Evolutionary conservation across 106 monocot genomes (phyloP).

Genomic region (Dendrobium chrysotoxum): DNA sequence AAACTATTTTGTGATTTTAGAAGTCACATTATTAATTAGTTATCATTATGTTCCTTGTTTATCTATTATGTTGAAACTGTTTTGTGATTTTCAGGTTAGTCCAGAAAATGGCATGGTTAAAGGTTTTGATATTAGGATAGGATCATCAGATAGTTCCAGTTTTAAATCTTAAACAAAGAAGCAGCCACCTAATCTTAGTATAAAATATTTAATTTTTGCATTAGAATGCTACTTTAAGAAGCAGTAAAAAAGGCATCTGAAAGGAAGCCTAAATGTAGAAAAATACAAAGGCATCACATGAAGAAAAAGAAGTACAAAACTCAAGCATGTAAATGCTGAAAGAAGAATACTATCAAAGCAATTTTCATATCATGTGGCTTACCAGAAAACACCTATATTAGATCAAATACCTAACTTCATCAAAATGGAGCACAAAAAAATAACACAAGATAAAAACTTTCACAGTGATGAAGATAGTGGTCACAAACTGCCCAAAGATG

Average conservation of each 20-base stretch:
- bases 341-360: background rate
- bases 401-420: background rate
- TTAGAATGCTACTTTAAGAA: no score
- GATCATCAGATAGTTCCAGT: slow-evolving; percentile 32
- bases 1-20: background rate
- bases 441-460: background rate
- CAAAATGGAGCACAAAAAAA: background rate
- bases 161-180: slow-evolving; percentile 4
- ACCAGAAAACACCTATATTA: background rate
- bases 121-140: slow-evolving; percentile 72
- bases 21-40: background rate
- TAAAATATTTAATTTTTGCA: no score
- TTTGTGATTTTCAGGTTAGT: slow-evolving; percentile 50
- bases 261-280: no score
- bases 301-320: background rate
- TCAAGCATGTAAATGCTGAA: background rate
- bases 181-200: no score
- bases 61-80: background rate
- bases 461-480: background rate
- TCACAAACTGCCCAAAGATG: background rate
- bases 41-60: slow-evolving; percentile 1
- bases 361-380: background rate
- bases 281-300: background rate
- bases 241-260: no score
- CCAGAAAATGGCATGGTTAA: slow-evolving; percentile 90